These are phyloP conservation scores for Stemphylium beticola DNA, from an alignment of 2,329 filamentous ascomycete species.

Conservation along the genomic window DNA sequence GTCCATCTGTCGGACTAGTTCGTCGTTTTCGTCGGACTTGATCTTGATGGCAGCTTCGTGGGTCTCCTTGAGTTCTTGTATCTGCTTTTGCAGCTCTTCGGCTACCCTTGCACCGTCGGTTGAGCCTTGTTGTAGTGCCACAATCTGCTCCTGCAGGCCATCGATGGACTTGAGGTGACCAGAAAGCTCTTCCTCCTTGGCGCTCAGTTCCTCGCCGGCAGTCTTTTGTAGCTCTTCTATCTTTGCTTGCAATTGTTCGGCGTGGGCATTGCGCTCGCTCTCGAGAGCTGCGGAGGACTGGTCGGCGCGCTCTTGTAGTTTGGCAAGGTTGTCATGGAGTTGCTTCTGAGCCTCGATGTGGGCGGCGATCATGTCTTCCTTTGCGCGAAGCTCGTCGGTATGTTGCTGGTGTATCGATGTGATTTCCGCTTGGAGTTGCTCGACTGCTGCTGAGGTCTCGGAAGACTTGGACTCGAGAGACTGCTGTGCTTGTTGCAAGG, in stretches of 20 bases:
- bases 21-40: constrained; percentile 41
- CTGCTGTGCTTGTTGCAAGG: constrained; percentile 31
- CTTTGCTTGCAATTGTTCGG: constrained; percentile 33
- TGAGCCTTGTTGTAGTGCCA: constrained; percentile 41
- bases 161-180: constrained; percentile 41
- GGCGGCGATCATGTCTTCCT: constrained; percentile 39
- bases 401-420: constrained; percentile 40
- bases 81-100: constrained; percentile 41
- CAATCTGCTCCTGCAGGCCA: constrained; percentile 43
- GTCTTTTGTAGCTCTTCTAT: constrained; percentile 38
- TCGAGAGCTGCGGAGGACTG: constrained; percentile 36
- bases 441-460: constrained; percentile 37
- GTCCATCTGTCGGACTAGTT: constrained; percentile 42
- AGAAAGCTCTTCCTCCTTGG: constrained; percentile 39
- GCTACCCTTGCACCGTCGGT: constrained; percentile 41
- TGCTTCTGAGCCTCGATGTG: constrained; percentile 34
- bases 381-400: constrained; percentile 38
- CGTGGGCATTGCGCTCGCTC: constrained; percentile 36
- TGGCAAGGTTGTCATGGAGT: constrained; percentile 32
- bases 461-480: constrained; percentile 37
- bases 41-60: constrained; percentile 40
- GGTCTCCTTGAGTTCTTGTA: constrained; percentile 37
- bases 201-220: constrained; percentile 28
- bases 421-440: constrained; percentile 44
- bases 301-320: constrained; percentile 40